A percentile compares a stretch with the other conserved stretches of the same genome.
These are phyloP conservation scores for Copromyces sp. DNA, from an alignment of 495 filamentous ascomycete genomes.

Conservation along the genomic window DNA sequence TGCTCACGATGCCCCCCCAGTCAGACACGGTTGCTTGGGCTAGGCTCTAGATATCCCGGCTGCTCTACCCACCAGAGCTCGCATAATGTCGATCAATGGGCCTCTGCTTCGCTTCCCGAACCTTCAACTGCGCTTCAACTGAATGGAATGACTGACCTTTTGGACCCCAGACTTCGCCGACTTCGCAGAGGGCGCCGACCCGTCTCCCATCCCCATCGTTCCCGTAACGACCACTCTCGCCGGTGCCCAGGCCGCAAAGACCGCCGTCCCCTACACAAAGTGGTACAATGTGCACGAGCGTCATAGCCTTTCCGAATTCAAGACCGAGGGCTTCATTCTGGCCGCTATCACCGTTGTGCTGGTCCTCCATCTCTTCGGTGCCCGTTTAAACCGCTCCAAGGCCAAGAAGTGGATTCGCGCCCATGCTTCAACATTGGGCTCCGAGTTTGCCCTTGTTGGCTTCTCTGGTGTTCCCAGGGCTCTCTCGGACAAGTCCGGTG, in stretches of 20 bases:
- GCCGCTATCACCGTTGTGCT: conserved; percentile 63
- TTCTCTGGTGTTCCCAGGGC: conserved; percentile 43
- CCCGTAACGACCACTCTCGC: conserved; percentile 21
- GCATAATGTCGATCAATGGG: background rate
- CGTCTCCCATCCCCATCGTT: conserved; percentile 38
- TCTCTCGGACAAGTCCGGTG: conserved; percentile 25
- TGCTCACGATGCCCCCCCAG: background rate
- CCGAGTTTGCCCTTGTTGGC: conserved; percentile 86
- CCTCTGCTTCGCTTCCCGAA: background rate
- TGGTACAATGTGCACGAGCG: conserved; percentile 98
- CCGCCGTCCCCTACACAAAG: conserved; percentile 62
- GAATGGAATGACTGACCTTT: conserved; percentile 1
- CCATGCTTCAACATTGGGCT: conserved; percentile 56
- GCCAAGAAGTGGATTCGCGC: conserved; percentile 71
- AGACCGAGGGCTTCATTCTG: conserved; percentile 74
- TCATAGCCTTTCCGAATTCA: conserved; percentile 67
- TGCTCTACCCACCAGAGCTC: background rate
- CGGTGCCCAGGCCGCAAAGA: conserved; percentile 39
- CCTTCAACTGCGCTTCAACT: background rate
- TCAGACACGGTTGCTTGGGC: background rate
- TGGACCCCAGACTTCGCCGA: conserved; percentile 60
- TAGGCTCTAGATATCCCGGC: background rate
- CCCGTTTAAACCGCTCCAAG: conserved; percentile 65
- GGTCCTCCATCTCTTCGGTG: conserved; percentile 72
- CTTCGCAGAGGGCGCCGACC: conserved; percentile 58